These are phyloP conservation scores for Alternaria rosae DNA, from an alignment of 2,329 filamentous ascomycete species.

Conservation along the genomic window DNA sequence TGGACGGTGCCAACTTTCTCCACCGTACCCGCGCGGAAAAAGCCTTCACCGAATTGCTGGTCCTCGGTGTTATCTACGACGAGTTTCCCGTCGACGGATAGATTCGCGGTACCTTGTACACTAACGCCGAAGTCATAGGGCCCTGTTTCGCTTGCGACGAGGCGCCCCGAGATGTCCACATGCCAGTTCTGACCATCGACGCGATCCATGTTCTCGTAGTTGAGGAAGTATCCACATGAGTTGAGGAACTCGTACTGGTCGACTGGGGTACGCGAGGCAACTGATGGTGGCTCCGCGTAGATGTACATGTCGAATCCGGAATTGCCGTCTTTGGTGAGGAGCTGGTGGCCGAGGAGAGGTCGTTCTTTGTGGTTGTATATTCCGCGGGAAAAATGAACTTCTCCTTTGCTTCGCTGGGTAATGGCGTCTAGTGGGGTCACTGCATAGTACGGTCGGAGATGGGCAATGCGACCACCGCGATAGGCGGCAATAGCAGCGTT, in stretches of 20 bases:
- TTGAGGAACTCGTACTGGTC: slow-evolving; percentile 12
- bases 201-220: neutral
- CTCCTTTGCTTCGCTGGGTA: neutral
- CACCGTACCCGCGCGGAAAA: slow-evolving; percentile 69
- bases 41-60: slow-evolving; percentile 55
- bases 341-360: neutral
- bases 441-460: neutral
- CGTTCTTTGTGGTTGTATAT: neutral
- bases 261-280: neutral
- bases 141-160: slow-evolving; percentile 13
- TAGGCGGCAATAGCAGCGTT: neutral
- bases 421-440: neutral
- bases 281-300: neutral
- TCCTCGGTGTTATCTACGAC: slow-evolving; percentile 55
- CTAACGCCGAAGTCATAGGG: slow-evolving; percentile 19
- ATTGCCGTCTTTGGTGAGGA: neutral
- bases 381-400: neutral
- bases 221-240: neutral
- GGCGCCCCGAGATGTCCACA: slow-evolving; percentile 16
- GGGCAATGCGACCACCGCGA: neutral
- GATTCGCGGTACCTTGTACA: slow-evolving; percentile 32
- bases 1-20: slow-evolving; percentile 66
- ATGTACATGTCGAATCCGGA: neutral
- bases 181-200: neutral
- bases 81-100: slow-evolving; percentile 48